Evolutionary conservation across 2,329 filamentous ascomycete genomes (phyloP).

Genomic region (Aspergillus fumigatiaffinis): DNA sequence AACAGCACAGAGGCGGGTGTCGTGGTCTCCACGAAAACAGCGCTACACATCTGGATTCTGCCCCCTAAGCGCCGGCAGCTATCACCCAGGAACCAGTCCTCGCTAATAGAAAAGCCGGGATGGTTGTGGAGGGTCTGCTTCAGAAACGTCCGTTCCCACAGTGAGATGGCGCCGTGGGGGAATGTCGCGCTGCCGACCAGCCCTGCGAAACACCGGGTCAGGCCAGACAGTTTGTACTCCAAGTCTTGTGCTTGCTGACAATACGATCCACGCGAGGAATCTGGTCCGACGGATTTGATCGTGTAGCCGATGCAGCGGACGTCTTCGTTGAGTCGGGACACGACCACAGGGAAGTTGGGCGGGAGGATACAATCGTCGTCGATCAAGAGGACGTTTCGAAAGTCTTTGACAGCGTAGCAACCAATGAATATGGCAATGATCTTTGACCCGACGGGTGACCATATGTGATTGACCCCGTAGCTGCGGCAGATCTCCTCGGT

Average conservation of each 20-base stretch:
- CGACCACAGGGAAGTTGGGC: conserved; percentile 46
- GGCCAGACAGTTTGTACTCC: conserved; percentile 51
- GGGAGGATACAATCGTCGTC: conserved; percentile 50
- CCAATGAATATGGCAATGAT: conserved; percentile 50
- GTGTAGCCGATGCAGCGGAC: conserved; percentile 49
- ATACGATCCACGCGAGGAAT: conserved; percentile 32
- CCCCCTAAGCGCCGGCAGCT: conserved; percentile 44
- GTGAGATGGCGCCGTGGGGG: conserved; percentile 49
- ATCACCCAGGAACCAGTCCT: conserved; percentile 54
- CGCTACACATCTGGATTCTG: conserved; percentile 48
- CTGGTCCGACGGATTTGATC: conserved; percentile 43
- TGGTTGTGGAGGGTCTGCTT: conserved; percentile 46
- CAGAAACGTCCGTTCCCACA: conserved; percentile 48
- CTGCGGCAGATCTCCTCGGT: conserved; percentile 44
- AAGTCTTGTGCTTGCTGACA: conserved; percentile 49
- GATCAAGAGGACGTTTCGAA: conserved; percentile 47
- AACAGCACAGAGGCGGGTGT: conserved; percentile 44
- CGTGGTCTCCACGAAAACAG: conserved; percentile 50
- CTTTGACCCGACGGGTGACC: conserved; percentile 48
- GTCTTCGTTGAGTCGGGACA: conserved; percentile 39
- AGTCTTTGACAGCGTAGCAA: conserved; percentile 43
- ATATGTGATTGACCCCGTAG: conserved; percentile 48
- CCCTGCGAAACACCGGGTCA: conserved; percentile 44
- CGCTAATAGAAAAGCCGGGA: conserved; percentile 48
- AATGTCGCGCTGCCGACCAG: conserved; percentile 47